Percentiles rank a stretch among this genome's conserved stretches.
Evolutionary conservation across 106 monocot species (phyloP).

Genomic region (Apostasia shenzhenica): DNA sequence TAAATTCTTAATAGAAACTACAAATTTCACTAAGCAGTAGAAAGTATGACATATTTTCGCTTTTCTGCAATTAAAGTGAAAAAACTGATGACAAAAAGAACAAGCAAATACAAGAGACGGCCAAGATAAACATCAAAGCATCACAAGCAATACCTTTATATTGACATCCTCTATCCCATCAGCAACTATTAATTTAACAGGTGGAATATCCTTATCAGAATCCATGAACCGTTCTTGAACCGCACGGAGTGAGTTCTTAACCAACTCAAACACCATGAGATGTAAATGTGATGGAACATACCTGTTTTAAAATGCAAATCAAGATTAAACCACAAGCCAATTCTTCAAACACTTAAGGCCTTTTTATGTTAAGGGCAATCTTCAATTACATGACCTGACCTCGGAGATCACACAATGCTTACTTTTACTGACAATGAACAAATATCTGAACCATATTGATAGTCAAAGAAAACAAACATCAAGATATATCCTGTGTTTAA

Average conservation of each 20-base stretch:
- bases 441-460: no score
- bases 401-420: no score
- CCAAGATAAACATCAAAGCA: not conserved
- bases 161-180: conserved; percentile 98
- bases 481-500: no score
- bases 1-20: not conserved
- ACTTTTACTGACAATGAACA: no score
- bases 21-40: no score
- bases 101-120: no score
- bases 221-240: conserved; percentile 88
- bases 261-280: conserved; percentile 96
- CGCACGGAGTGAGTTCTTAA: conserved; percentile 94
- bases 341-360: not conserved
- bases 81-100: no score
- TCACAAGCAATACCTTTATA: conserved; percentile 63
- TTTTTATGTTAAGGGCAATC: not conserved
- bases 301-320: conserved; percentile 23
- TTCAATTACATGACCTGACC: no score
- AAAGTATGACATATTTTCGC: no score
- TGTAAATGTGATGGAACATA: conserved; percentile 96
- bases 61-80: no score
- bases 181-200: conserved; percentile 90
- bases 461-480: no score
- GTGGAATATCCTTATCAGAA: conserved; percentile 76
- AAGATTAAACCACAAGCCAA: conserved; percentile 1